Percentiles rank a stretch among this genome's conserved stretches.
Conservation (phyloP, 192 early-diverging fungal species). For the Paraglomus brasilianum region DNA sequence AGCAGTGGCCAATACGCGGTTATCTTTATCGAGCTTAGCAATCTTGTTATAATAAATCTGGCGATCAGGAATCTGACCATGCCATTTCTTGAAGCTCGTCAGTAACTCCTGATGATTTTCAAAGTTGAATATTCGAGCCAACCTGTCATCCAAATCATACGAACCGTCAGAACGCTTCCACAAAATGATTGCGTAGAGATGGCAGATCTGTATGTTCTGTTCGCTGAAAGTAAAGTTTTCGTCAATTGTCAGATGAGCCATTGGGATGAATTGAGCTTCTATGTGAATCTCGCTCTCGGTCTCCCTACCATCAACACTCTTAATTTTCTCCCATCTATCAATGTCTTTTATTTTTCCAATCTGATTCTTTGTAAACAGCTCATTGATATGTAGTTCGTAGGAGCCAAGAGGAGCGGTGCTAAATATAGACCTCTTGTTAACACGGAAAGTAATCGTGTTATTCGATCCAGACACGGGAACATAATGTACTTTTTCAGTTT, state of each 20-base stretch:
- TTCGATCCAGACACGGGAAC: too few species aligned
- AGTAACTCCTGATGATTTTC: background rate
- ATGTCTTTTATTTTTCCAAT: background rate
- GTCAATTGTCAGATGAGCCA: background rate
- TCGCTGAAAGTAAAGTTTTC: background rate
- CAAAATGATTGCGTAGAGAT: constrained; percentile 4
- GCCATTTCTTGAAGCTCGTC: background rate
- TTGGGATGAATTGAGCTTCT: constrained; percentile 15
- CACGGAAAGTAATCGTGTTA: too few species aligned
- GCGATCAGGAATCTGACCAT: background rate
- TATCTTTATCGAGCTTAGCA: background rate
- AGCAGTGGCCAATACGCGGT: background rate
- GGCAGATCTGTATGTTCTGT: background rate
- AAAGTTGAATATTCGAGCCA: constrained; percentile 24
- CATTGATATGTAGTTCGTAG: background rate
- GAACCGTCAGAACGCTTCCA: constrained; percentile 13
- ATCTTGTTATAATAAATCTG: too few species aligned
- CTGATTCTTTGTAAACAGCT: background rate
- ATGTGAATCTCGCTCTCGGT: background rate
- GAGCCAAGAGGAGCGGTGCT: constrained; percentile 4
- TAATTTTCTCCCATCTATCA: background rate
- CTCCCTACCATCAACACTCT: background rate
- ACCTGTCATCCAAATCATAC: constrained; percentile 2
- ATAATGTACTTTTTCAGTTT: too few species aligned
- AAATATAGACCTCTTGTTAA: too few species aligned